A percentile compares a stretch with the other conserved stretches of the same genome.
phyloP scores from a whole-genome alignment of 2,329 filamentous ascomycete genomes.

The Drechmeria coniospora region DNA sequence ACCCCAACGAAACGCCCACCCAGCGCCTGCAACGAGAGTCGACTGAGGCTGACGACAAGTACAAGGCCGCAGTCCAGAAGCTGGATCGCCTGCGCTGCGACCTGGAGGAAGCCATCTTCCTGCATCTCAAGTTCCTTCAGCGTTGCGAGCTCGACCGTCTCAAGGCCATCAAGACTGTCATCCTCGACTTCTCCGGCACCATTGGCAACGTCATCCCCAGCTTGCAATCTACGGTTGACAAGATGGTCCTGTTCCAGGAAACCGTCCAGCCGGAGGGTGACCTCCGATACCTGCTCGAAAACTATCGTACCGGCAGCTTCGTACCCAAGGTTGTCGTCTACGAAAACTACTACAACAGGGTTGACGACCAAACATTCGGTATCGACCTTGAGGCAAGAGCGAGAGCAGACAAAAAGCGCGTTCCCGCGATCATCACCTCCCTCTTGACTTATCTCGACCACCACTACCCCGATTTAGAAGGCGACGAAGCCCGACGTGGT shows the following conservation, averaged over 20 bases:
- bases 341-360: constrained; percentile 98
- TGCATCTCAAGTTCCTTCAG: constrained; percentile 90
- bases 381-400: constrained; percentile 94
- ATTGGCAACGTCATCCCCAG: constrained; percentile 97
- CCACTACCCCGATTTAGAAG: constrained; percentile 93
- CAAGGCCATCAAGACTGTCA: constrained; percentile 95
- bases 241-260: constrained; percentile 98
- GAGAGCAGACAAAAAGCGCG: constrained; percentile 84
- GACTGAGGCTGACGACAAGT: constrained; percentile 79
- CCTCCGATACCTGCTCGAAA: constrained; percentile 85
- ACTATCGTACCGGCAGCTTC: constrained; percentile 89
- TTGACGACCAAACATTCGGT: constrained; percentile 94
- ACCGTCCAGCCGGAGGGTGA: constrained; percentile 90
- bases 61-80: constrained; percentile 73
- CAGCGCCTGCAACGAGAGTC: constrained; percentile 82
- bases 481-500: constrained; percentile 77
- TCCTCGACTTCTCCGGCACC: constrained; percentile 92
- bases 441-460: constrained; percentile 91
- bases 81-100: constrained; percentile 84
- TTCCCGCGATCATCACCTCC: constrained; percentile 81
- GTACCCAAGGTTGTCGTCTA: constrained; percentile 82
- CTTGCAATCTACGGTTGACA: constrained; percentile 87
- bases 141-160: constrained; percentile 90
- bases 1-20: constrained; percentile 85
- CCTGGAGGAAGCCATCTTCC: constrained; percentile 86